These are phyloP conservation scores for Pontederia crassipes DNA, from an alignment of 176 grass and related monocot species.

Conservation along the genomic window DNA sequence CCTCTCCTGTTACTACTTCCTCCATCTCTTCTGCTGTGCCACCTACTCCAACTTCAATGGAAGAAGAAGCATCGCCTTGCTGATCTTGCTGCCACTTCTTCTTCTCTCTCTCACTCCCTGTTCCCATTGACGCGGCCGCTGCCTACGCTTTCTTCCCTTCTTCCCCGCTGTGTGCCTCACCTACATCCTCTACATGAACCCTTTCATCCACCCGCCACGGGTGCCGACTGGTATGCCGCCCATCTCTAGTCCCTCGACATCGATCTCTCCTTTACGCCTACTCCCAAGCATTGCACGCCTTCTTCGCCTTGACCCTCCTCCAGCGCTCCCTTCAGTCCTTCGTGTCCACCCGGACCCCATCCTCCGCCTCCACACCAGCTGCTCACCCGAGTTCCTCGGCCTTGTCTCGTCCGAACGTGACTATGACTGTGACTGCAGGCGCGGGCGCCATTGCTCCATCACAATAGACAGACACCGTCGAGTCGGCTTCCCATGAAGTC, in stretches of 20 bases:
- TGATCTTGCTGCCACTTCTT: no score
- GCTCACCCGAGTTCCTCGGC: constrained; percentile 72
- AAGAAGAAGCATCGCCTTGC: no score
- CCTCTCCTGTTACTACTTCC: no score
- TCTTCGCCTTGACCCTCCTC: constrained; percentile 52
- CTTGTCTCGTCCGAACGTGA: constrained; percentile 13
- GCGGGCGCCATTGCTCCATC: not conserved
- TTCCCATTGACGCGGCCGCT: no score
- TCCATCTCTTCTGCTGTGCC: no score
- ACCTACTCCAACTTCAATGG: no score
- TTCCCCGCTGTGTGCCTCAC: no score
- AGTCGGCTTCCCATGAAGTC: constrained; percentile 61
- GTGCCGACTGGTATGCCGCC: constrained; percentile 56
- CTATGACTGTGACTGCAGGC: constrained; percentile 26
- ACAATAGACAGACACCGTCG: constrained; percentile 32
- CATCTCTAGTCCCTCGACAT: no score
- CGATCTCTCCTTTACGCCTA: constrained; percentile 75
- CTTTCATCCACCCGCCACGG: constrained; percentile 28
- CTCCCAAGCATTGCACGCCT: constrained; percentile 53
- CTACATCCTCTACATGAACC: constrained; percentile 96
- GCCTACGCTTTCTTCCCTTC: no score
- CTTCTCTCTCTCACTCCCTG: no score
- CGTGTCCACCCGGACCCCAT: constrained; percentile 50
- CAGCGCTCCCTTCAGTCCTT: constrained; percentile 51
- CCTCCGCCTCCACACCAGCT: constrained; percentile 63